Evolutionary conservation across 345 rosid genomes (phyloP), one percentile per base, ranked within the genome.

Genomic region (Acer negundo): DNA sequence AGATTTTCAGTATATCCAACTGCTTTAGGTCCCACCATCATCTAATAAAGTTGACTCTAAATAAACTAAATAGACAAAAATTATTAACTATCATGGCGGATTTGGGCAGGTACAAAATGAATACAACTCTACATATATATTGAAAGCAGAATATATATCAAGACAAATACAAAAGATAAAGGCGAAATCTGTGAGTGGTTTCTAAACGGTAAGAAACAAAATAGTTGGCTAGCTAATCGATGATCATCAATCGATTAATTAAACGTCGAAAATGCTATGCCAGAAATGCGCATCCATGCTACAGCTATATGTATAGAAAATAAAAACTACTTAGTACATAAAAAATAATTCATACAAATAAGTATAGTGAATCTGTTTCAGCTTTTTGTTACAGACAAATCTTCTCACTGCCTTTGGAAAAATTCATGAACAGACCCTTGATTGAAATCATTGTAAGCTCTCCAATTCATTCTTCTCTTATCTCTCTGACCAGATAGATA

Each of bases 361-460:
- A 51, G 62, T 3, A 70, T 26, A 72, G 35, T 38, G 24, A 59
- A 26, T 58, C 75, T 72, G 53, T 6, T 11, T 72, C 19, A 56
- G 35, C 65, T 35, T 35, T 56, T 56, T n/a, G 42, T 55, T 6
- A 31, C 75, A 56, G 24, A 56, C 62, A 56, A 42, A n/a, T 16
- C 65, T 40, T 35, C 28, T 20, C 47, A 72, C 26, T 20, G 47
- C 51, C 49, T 67, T 19, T 67, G 70, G 10, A 67, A 66, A 67
- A 59, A 20, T 59, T 59, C 63, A 19, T 19, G 26, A 59, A 3
- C 59, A 3, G 16, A 6, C 51, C 51, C 62, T 55, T 72, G 31
- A 53, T 28, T 55, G 12, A 35, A 47, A 28, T 26, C 22, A 24
- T 35, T 4, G 38, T 35, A 35, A 31, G 38, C 38, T 35, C 62